phyloP scores from a whole-genome alignment of 768 basidiomycete genomes.

The Lentinula guzmanii region DNA sequence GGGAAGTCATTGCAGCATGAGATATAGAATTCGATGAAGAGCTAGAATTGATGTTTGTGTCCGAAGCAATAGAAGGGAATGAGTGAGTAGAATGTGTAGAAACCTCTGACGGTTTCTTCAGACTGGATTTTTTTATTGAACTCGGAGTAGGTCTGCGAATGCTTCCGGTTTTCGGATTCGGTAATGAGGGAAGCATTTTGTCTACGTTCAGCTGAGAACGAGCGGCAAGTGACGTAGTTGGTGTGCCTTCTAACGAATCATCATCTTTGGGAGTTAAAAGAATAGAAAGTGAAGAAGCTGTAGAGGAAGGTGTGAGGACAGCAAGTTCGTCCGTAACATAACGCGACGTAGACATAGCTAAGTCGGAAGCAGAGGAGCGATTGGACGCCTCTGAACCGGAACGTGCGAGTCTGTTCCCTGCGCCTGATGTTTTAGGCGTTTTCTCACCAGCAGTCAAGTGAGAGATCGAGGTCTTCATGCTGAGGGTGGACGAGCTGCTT shows the following conservation, averaged over 20 bases:
- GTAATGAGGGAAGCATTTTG: constrained; percentile 26
- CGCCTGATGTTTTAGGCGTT: not conserved
- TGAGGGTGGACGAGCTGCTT: not conserved
- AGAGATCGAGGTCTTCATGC: not conserved
- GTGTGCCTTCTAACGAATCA: not conserved
- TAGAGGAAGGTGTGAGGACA: constrained; percentile 16
- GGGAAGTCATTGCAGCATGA: constrained; percentile 9
- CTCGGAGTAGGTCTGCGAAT: constrained; percentile 8
- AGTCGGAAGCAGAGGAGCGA: not conserved
- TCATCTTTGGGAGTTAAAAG: constrained; percentile 28
- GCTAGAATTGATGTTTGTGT: constrained; percentile 29
- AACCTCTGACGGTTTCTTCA: constrained; percentile 4
- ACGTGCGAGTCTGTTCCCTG: not conserved
- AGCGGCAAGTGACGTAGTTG: constrained; percentile 4
- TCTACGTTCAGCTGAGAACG: constrained; percentile 15
- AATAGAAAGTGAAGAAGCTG: constrained; percentile 28
- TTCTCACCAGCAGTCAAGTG: not conserved
- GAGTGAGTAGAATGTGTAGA: not conserved
- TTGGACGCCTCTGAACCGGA: constrained; percentile 3
- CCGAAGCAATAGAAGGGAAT: constrained; percentile 11
- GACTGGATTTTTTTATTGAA: not conserved
- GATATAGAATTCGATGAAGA: constrained; percentile 9
- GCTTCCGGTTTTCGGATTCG: constrained; percentile 11
- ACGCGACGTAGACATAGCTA: constrained; percentile 17
- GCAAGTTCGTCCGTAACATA: constrained; percentile 9